Percentiles rank a stretch among this genome's conserved stretches.
Evolutionary conservation across 2,329 filamentous ascomycete genomes (phyloP).

Genomic region (Sporothrix pseudoabietina): DNA sequence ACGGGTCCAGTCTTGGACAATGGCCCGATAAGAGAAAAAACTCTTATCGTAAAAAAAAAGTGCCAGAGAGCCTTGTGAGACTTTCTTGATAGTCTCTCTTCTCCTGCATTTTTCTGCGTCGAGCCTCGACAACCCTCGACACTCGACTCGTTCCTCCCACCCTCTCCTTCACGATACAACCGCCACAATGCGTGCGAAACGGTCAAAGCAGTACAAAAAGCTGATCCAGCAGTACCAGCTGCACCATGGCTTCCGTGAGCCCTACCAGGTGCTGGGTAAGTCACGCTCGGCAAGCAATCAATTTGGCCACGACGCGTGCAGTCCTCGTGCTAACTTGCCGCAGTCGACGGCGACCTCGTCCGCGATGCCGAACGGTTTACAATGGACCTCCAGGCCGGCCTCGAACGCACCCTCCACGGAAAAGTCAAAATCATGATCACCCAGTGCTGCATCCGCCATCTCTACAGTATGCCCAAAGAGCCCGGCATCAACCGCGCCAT

Average conservation of each 20-base stretch:
- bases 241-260: constrained; percentile 86
- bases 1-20: constrained; percentile 25
- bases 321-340: neutral
- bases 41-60: constrained; percentile 32
- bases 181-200: constrained; percentile 34
- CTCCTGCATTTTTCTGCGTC: neutral
- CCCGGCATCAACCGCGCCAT: constrained; percentile 56
- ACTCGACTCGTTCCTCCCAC: neutral
- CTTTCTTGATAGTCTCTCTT: neutral
- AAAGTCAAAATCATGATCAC: constrained; percentile 69
- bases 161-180: neutral
- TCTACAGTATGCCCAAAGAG: constrained; percentile 33
- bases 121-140: neutral
- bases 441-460: constrained; percentile 37
- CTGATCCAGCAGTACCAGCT: constrained; percentile 90
- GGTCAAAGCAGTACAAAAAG: constrained; percentile 66
- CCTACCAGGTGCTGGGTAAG: constrained; percentile 82
- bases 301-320: neutral
- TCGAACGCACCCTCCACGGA: constrained; percentile 83
- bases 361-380: constrained; percentile 79
- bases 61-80: neutral
- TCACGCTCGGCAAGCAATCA: constrained; percentile 10
- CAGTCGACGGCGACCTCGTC: constrained; percentile 83
- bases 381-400: constrained; percentile 78
- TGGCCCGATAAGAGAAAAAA: constrained; percentile 31